A percentile compares a stretch with the other conserved stretches of the same genome.
phyloP scores from a whole-genome alignment of 2,329 filamentous ascomycete genomes.

The Talaromyces marneffei region DNA sequence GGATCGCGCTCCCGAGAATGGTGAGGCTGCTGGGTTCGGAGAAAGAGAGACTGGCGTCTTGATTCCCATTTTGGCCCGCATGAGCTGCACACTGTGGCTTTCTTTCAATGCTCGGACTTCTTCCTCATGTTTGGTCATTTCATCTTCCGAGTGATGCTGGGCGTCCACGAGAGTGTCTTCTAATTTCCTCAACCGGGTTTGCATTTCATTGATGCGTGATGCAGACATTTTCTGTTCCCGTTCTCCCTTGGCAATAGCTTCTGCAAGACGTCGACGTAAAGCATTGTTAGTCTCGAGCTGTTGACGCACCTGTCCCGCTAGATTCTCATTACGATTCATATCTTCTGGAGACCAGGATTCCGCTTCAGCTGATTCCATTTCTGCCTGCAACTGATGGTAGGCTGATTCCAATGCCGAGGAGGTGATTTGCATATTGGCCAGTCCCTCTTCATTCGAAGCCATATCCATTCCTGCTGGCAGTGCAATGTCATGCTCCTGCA shows the following conservation, averaged over 20 bases:
- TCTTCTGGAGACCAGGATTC: slow-evolving; percentile 67
- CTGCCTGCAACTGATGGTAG: slow-evolving; percentile 65
- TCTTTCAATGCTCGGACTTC: slow-evolving; percentile 72
- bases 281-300: slow-evolving; percentile 74
- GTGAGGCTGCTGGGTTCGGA: slow-evolving; percentile 57
- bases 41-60: slow-evolving; percentile 44
- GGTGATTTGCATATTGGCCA: slow-evolving; percentile 49
- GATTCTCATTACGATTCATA: slow-evolving; percentile 66
- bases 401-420: slow-evolving; percentile 68
- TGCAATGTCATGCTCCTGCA: slow-evolving; percentile 76
- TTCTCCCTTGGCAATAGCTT: slow-evolving; percentile 78
- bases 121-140: slow-evolving; percentile 76
- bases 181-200: slow-evolving; percentile 69
- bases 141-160: slow-evolving; percentile 80
- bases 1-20: slow-evolving; percentile 55
- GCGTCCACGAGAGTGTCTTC: slow-evolving; percentile 80
- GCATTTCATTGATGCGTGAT: slow-evolving; percentile 74
- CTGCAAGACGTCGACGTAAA: slow-evolving; percentile 68
- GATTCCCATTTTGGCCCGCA: slow-evolving; percentile 58
- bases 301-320: slow-evolving; percentile 70
- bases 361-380: slow-evolving; percentile 61
- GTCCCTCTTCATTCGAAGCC: slow-evolving; percentile 40
- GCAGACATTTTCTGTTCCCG: slow-evolving; percentile 74
- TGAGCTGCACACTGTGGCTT: slow-evolving; percentile 68
- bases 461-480: slow-evolving; percentile 58